Percentiles rank a stretch among this genome's conserved stretches.
Evolutionary conservation across 768 basidiomycete genomes (phyloP).

Genomic region (Trametes maxima): DNA sequence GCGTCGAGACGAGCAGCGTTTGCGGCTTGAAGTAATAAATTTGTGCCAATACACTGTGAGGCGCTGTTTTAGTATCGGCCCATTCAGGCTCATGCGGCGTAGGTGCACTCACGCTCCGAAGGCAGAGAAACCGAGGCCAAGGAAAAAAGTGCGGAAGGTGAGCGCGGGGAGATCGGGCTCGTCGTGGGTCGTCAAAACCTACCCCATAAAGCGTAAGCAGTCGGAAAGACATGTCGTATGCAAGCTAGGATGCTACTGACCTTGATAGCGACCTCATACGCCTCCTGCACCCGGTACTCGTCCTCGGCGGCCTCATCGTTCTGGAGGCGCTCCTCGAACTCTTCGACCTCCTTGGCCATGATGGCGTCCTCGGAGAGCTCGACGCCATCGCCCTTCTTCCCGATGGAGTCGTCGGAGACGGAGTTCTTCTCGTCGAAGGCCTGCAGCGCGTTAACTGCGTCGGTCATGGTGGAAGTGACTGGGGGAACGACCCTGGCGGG

Average conservation of each 20-base stretch:
- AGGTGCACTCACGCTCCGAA: slow-evolving; percentile 49
- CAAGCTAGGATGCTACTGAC: slow-evolving; percentile 21
- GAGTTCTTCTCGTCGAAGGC: slow-evolving; percentile 28
- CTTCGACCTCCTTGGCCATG: slow-evolving; percentile 34
- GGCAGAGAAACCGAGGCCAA: slow-evolving; percentile 55
- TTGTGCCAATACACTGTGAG: slow-evolving; percentile 35
- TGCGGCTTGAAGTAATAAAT: slow-evolving; percentile 47
- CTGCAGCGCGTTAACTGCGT: slow-evolving; percentile 15
- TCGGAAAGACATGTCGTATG: background rate
- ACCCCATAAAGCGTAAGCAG: background rate
- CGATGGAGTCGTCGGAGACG: slow-evolving; percentile 23
- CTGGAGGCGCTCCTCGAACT: slow-evolving; percentile 35
- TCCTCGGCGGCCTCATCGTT: slow-evolving; percentile 36
- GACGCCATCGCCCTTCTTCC: slow-evolving; percentile 26
- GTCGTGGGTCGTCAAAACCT: slow-evolving; percentile 40
- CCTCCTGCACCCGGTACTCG: slow-evolving; percentile 40
- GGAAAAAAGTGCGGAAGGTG: slow-evolving; percentile 60
- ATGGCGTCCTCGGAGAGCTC: slow-evolving; percentile 29
- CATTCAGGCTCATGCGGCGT: background rate
- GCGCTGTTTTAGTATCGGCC: background rate
- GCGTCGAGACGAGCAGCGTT: slow-evolving; percentile 49
- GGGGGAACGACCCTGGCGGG: slow-evolving; percentile 8
- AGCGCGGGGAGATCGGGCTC: slow-evolving; percentile 45
- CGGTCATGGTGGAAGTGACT: slow-evolving; percentile 20
- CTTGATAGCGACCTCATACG: slow-evolving; percentile 45